Evolutionary conservation across 2,329 filamentous ascomycete genomes (phyloP), one percentile per base, ranked within the genome.

Genomic region (Hymenoscyphus linearis): DNA sequence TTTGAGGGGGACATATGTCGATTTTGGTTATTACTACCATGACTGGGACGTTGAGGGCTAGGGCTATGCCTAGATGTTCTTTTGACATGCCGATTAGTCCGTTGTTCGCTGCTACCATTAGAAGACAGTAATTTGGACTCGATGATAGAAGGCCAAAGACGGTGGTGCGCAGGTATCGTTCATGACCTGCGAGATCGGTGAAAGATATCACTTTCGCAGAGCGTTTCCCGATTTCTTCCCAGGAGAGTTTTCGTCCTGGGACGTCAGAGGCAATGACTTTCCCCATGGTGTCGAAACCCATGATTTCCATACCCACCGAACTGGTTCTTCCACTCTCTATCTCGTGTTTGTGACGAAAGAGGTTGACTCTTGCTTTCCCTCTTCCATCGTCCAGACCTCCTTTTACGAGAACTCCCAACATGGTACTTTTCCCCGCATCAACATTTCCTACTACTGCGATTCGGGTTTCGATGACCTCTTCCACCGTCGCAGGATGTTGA

Each of bases 21-120:
- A 98, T 96, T 79, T 98, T 99, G 75, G 93, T 99, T 65, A 98
- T 87, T 66, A 97, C 88, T 3, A 98, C 93, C 91, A 99, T 96
- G 68, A 99, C 91, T 0, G 95, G 95, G 12, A 99, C 93, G 71
- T 98, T 98, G 57, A 99, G 80, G 0, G 95, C 93, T 35, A 98
- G 79, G 0, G 95, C 93, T 66, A 99, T 96, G 16, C 95, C 95
- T 3, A 99, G 79, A 75, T 99, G 95, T 78, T 99, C 95, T 80
- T 96, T 96, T 76, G 91, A 96, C 95, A 98, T 99, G 22, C 95
- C 95, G 54, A 98, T 90, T 53, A 99, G 80, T 3, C 95, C 95
- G 72, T 99, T 98, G 71, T 99, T 99, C 18, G 95, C 95, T 13
- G 95, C 95, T 0, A 99, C 95, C 95, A 99, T 99, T 55, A 99